Conservation (phyloP, 805 yeast genomes). For the Kuraishia piskuri region DNA sequence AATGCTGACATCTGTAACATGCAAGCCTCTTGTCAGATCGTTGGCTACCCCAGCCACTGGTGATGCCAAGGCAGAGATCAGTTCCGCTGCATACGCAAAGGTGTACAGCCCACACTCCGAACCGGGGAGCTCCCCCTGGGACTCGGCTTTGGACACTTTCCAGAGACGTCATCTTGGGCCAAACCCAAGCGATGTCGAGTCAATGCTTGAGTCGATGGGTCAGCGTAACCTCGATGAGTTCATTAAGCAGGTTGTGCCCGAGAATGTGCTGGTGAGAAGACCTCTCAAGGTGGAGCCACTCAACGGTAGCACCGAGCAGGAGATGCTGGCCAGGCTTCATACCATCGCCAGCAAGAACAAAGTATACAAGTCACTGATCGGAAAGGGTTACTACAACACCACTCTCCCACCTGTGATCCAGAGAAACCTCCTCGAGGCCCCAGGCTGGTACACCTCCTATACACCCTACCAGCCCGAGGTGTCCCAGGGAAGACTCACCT, state of each 20-base stretch:
- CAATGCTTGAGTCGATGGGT: conserved; percentile 63
- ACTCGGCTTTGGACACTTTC: conserved; percentile 61
- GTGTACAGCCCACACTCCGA: conserved; percentile 34
- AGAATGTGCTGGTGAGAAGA: conserved; percentile 61
- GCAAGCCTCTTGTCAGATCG: background rate
- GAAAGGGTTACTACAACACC: conserved; percentile 93
- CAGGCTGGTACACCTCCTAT: conserved; percentile 98
- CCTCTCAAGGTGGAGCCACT: conserved; percentile 58
- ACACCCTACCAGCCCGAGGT: conserved; percentile 99
- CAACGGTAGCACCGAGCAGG: conserved; percentile 73
- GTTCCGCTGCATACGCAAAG: conserved; percentile 40
- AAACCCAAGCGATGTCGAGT: conserved; percentile 46
- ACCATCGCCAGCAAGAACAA: conserved; percentile 70
- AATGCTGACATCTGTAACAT: background rate
- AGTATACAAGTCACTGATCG: conserved; percentile 69
- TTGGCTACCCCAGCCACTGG: conserved; percentile 9
- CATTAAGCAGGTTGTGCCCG: conserved; percentile 67
- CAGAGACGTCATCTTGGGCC: conserved; percentile 90
- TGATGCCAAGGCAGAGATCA: conserved; percentile 37
- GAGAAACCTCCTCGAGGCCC: conserved; percentile 85
- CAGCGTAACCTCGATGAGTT: conserved; percentile 63
- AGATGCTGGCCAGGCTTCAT: conserved; percentile 62
- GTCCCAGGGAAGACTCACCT: conserved; percentile 91
- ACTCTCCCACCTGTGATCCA: conserved; percentile 85
- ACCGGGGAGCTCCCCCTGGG: background rate